These are phyloP conservation scores for Lobosporangium transversale DNA, from an alignment of 192 early-diverging fungal species.

Conservation along the genomic window DNA sequence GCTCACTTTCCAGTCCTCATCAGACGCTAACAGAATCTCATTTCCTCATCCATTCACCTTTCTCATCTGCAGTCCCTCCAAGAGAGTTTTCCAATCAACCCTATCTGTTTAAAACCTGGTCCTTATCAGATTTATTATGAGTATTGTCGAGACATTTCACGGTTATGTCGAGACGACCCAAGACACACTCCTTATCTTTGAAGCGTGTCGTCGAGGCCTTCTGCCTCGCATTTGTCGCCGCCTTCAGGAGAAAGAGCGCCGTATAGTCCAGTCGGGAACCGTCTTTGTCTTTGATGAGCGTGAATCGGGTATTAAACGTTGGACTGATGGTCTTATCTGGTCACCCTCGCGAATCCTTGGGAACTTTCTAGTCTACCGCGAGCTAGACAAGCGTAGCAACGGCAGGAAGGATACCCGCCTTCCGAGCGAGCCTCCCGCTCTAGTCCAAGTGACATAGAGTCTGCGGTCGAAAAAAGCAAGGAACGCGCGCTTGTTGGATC, in stretches of 20 bases:
- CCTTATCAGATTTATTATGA: no score
- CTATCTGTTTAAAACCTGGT: no score
- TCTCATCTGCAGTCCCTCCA: no score
- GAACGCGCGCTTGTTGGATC: constrained; percentile 65
- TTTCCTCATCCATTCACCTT: no score
- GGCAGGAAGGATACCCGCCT: constrained; percentile 62
- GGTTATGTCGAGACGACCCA: constrained; percentile 79
- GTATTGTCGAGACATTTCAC: constrained; percentile 63
- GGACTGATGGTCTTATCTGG: constrained; percentile 88
- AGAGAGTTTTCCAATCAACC: no score
- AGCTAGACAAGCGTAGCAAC: constrained; percentile 64
- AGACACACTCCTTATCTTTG: constrained; percentile 81
- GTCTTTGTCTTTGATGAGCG: constrained; percentile 88
- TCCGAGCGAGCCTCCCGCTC: constrained; percentile 36
- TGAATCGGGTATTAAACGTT: constrained; percentile 84
- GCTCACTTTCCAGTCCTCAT: no score
- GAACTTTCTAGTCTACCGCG: constrained; percentile 85
- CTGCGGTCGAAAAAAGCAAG: constrained; percentile 54
- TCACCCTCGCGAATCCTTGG: constrained; percentile 84
- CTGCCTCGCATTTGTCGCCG: constrained; percentile 75
- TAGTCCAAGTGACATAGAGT: constrained; percentile 32
- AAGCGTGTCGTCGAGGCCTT: constrained; percentile 76
- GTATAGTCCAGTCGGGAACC: constrained; percentile 74
- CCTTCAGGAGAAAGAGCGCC: constrained; percentile 77
- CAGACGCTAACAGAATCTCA: no score